Evolutionary conservation across 768 basidiomycete species (phyloP), one percentile per base, ranked within the genome.

Genomic region (Tremella mesenterica): DNA sequence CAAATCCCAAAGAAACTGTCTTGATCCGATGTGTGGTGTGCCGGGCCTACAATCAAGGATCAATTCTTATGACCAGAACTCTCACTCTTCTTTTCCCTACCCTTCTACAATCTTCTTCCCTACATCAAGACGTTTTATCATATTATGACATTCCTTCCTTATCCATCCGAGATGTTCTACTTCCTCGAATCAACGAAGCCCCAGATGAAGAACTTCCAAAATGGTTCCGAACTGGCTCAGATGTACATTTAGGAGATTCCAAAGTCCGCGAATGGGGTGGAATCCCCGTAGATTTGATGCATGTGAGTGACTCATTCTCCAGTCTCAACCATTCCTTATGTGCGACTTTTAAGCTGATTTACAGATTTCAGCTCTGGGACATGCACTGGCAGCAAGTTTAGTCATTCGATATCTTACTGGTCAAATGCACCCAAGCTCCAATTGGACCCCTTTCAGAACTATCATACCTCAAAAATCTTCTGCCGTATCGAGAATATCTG

Each of bases 11-110:
- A 14, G 38, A 50, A 20, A 10, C 38, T 12, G 36, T 25, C 7
- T 4, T 21, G 12, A 23, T 7, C 5, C 20, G 43, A 21, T 12
- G 12, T 21, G 43, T 21, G 7, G 4, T 25, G 23, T 18, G n/a
- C n/a, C n/a, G n/a, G n/a, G n/a, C n/a, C n/a, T n/a, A n/a, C n/a
- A n/a, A n/a, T n/a, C 33, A 18, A 21, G n/a, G 44, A 23, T n/a
- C 18, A 21, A 26, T 26, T 14, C 47, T 48, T 16, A 48, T 21
- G 8, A 4, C 16, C 54, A 71, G 69, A 51, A 65, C 65, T 4
- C 69, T 71, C 54, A 63, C 69, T 4, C 55, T 62, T 7, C 61
- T 71, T 18, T 71, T 69, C 61, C 55, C 63, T 0, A 51, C 64
- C 12, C 54, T 69, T 0, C 25, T 68, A 10, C 59, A 59, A 12